Conservation (phyloP, 75 land plant species). For the Cupressus sempervirens region DNA sequence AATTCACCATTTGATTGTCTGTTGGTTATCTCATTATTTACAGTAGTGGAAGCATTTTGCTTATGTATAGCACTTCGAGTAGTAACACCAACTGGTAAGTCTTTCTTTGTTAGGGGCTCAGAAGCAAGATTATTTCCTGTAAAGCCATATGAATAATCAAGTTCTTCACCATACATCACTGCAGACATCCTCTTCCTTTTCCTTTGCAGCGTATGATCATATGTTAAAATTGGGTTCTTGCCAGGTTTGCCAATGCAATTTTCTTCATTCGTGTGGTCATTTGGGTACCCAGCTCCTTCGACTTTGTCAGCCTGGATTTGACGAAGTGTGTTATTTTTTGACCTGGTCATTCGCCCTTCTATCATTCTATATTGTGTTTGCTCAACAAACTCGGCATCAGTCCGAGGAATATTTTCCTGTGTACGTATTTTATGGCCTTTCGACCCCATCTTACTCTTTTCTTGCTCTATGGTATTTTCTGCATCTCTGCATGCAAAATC, state of each 20-base stretch:
- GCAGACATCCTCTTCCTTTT: constrained; percentile 11
- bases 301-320: constrained; percentile 7
- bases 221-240: constrained; percentile 1
- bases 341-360: constrained; percentile 2
- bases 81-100: background rate
- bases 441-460: background rate
- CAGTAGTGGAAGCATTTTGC: background rate
- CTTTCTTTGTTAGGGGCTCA: constrained; percentile 1
- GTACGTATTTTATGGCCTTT: background rate
- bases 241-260: background rate
- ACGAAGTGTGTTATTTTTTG: background rate
- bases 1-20: background rate
- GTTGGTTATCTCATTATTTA: background rate
- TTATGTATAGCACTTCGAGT: constrained; percentile 7
- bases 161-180: background rate
- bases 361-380: background rate
- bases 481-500: background rate
- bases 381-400: background rate
- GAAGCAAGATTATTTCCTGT: background rate
- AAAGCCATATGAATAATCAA: constrained; percentile 4
- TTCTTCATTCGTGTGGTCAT: background rate
- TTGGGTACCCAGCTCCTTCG: background rate
- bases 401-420: background rate
- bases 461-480: background rate
- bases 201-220: background rate